Percentiles rank a stretch among this genome's conserved stretches.
These are phyloP conservation scores for Hemisphaericaspora nanyangensis DNA, from an alignment of 805 yeast genomes.

Conservation along the genomic window DNA sequence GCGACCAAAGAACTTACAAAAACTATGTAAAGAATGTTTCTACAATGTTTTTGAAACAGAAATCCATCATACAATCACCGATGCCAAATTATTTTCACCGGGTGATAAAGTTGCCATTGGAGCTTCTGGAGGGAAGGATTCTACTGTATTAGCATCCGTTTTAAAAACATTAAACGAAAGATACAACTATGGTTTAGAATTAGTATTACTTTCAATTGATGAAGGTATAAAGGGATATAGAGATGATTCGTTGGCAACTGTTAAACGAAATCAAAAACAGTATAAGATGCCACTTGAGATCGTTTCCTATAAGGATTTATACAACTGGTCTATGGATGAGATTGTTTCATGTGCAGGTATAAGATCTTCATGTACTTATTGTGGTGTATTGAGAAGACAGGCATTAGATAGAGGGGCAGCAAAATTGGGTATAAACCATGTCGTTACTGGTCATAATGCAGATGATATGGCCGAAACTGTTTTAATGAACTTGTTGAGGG, in stretches of 20 bases:
- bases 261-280: constrained; percentile 85
- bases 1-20: constrained; percentile 89
- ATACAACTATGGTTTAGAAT: constrained; percentile 80
- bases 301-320: constrained; percentile 81
- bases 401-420: constrained; percentile 96
- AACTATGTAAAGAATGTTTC: constrained; percentile 87
- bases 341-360: constrained; percentile 93
- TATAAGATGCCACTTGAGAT: constrained; percentile 76
- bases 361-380: constrained; percentile 92
- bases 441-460: constrained; percentile 98
- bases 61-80: constrained; percentile 81
- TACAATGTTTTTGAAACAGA: constrained; percentile 90
- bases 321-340: constrained; percentile 98
- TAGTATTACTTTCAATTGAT: constrained; percentile 82
- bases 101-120: constrained; percentile 96
- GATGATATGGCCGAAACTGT: constrained; percentile 99
- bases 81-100: constrained; percentile 60
- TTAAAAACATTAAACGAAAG: constrained; percentile 85
- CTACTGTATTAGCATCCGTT: constrained; percentile 89
- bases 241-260: constrained; percentile 96
- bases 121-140: constrained; percentile 98
- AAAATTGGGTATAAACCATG: constrained; percentile 78
- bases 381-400: constrained; percentile 96
- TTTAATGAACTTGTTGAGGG: constrained; percentile 87
- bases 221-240: constrained; percentile 97